Evolutionary conservation across 345 rosid species (phyloP), one percentile per base, ranked within the genome.

Genomic region (Eucalyptus microcorys): DNA sequence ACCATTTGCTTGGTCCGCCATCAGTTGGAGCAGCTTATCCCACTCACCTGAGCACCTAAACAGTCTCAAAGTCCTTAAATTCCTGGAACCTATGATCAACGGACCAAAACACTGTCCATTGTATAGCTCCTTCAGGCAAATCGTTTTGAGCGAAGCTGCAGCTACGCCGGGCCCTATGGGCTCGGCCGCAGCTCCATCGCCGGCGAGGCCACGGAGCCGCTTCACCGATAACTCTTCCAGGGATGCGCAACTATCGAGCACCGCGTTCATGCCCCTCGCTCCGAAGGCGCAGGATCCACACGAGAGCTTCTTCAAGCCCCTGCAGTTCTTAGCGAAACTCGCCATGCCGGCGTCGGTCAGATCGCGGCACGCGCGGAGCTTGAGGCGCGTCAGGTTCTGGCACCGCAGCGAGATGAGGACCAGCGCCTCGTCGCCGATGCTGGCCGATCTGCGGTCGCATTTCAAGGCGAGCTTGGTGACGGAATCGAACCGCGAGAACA

Each of bases 201-300:
- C 84, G 26, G 92, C 89, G 55, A 95, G 93, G 12, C 97, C 96
- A 7, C 97, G 95, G 48, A 97, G 97, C 89, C 99, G 95, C 89
- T 96, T 97, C 37, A 97, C 92, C 21, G 99, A 94, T 34, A 97
- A 80, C 34, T 97, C 98, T 87, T 96, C 99, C 11, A 95, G 91
- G 50, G 91, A 91, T 1, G 95, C 89, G 88, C 99, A 97, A 84
- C 95, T 93, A 68, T 97, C 95, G 10, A 97, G 95, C 34, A 97
- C 93, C 3, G 98, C 99, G 90, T 96, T 96, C 93, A 97, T 94
- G 40, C 98, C 99, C 92, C 90, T 95, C 48, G 99, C 93, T 71
- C 99, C 99, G 40, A 97, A 97, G 32, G 91, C 87, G 87, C 99
- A 97, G 81, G 97, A 97, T 91, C 97, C 98, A 86, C 96, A 95